These are phyloP conservation scores for Cryphonectria carpinicola DNA, from an alignment of 2,329 filamentous ascomycete species.

Conservation along the genomic window DNA sequence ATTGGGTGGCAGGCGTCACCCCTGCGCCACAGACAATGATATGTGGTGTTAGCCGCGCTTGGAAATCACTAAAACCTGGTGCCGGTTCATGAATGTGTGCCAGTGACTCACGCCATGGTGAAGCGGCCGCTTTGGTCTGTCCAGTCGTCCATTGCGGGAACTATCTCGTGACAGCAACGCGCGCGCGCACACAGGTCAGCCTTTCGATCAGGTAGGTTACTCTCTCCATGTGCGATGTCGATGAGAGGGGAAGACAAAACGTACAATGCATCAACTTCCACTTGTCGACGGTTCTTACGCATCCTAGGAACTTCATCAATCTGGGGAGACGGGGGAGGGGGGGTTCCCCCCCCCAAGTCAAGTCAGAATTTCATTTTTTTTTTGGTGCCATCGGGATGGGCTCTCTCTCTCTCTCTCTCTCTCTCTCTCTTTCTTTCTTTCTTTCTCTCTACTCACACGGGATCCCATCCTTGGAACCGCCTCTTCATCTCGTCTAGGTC, in stretches of 20 bases:
- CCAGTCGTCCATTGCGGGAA: no score
- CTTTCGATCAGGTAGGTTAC: constrained; percentile 33
- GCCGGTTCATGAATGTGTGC: no score
- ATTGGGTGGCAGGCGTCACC: constrained; percentile 68
- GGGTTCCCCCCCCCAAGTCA: no score
- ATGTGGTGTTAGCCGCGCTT: constrained; percentile 42
- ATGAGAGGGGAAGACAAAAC: constrained; percentile 34
- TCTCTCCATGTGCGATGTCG: no score
- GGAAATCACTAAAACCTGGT: constrained; percentile 34
- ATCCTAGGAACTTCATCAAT: constrained; percentile 30
- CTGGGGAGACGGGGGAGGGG: no score
- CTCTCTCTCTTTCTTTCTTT: constrained; percentile 31
- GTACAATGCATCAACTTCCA: constrained; percentile 67
- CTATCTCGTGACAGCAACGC: constrained; percentile 35
- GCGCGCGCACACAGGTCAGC: constrained; percentile 48
- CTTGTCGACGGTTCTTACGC: constrained; percentile 59
- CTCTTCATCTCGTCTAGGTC: constrained; percentile 63
- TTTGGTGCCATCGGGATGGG: no score
- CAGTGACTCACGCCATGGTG: no score
- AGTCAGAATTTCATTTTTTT: no score
- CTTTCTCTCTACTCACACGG: constrained; percentile 41
- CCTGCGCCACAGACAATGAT: constrained; percentile 33
- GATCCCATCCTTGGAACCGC: constrained; percentile 68
- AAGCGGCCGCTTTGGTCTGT: no score
- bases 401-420: constrained; percentile 36